phyloP scores from a whole-genome alignment of 257 asterid genomes.

The Solanum sitiens region DNA sequence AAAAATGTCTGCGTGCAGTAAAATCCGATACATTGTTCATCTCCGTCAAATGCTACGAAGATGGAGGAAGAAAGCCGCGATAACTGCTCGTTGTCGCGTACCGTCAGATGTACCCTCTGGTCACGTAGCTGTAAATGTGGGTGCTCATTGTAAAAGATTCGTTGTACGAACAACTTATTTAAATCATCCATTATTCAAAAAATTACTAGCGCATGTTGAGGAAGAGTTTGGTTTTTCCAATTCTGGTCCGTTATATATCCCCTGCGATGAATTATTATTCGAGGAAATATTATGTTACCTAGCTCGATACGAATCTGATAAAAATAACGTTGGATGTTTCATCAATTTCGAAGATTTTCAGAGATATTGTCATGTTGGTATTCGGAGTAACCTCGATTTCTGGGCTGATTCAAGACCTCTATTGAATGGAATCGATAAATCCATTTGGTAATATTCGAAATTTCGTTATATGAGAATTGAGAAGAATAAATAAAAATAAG shows the following conservation, averaged over 20 bases:
- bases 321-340: constrained; percentile 17
- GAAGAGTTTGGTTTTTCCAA: constrained; percentile 52
- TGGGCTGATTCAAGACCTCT: constrained; percentile 63
- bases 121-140: constrained; percentile 54
- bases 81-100: constrained; percentile 14
- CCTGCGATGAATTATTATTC: constrained; percentile 50
- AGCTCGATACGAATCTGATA: constrained; percentile 29
- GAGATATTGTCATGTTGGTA: constrained; percentile 31
- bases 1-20: constrained; percentile 46
- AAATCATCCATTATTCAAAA: constrained; percentile 55
- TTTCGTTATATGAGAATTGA: not conserved
- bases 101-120: constrained; percentile 63
- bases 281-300: constrained; percentile 44
- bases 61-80: constrained; percentile 53
- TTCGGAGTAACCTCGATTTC: constrained; percentile 26
- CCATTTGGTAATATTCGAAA: not conserved
- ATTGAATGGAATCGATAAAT: constrained; percentile 21
- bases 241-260: constrained; percentile 47
- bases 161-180: constrained; percentile 42
- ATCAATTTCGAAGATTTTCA: constrained; percentile 40
- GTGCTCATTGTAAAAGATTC: constrained; percentile 25
- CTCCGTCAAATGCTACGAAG: constrained; percentile 53
- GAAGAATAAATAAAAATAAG: not conserved
- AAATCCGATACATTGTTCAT: constrained; percentile 48
- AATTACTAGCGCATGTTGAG: constrained; percentile 39